phyloP scores from a whole-genome alignment of 768 basidiomycete genomes.

The Pleurotus platypus region DNA sequence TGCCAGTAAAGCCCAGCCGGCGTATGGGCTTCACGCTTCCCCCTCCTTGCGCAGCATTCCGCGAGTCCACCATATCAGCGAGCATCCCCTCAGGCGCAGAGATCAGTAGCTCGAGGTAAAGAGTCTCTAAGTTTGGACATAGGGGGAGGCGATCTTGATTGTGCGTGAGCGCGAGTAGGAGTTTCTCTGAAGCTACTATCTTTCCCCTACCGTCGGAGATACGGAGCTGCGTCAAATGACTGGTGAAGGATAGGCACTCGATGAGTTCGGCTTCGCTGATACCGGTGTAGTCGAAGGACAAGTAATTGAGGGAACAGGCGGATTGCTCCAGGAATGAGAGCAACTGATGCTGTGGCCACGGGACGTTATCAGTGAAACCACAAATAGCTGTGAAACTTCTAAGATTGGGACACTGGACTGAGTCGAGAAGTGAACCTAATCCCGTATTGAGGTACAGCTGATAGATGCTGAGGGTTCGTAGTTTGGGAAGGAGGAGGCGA shows the following conservation, averaged over 20 bases:
- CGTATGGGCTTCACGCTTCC: not conserved
- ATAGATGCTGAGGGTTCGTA: constrained; percentile 16
- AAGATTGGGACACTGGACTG: constrained; percentile 15
- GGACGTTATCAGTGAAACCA: constrained; percentile 13
- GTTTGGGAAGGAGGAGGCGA: constrained; percentile 12
- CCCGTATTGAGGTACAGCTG: constrained; percentile 18
- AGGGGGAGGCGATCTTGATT: not conserved
- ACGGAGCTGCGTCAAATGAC: constrained; percentile 4
- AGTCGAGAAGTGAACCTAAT: constrained; percentile 17
- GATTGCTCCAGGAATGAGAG: constrained; percentile 6
- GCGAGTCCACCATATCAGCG: constrained; percentile 3
- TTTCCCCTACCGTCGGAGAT: constrained; percentile 5
- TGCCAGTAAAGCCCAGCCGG: constrained; percentile 1
- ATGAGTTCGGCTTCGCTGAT: constrained; percentile 7
- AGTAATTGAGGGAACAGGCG: not conserved
- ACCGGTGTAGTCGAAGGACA: constrained; percentile 4
- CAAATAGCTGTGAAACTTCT: constrained; percentile 14
- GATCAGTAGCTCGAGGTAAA: not conserved
- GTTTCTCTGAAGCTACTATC: constrained; percentile 1
- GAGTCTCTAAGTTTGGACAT: not conserved
- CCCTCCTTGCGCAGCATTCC: not conserved
- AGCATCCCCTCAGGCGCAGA: constrained; percentile 2
- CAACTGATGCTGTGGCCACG: constrained; percentile 8
- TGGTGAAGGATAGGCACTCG: constrained; percentile 2
- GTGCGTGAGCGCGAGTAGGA: constrained; percentile 4